Evolutionary conservation across 495 filamentous ascomycete species (phyloP).

Genomic region (Penicillium maclennaniae): DNA sequence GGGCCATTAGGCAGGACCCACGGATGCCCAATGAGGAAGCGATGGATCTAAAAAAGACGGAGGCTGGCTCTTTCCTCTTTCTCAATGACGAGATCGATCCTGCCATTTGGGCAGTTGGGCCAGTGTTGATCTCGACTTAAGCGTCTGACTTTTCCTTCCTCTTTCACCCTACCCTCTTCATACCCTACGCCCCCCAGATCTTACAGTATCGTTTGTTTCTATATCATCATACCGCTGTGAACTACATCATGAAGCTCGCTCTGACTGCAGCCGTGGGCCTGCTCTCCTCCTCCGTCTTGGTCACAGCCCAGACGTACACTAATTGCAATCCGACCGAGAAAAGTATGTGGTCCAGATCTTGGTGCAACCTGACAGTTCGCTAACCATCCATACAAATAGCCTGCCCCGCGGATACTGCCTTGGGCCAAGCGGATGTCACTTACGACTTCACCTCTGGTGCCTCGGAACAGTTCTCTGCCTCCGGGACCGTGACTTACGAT

Average conservation of each 20-base stretch:
- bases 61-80: constrained; percentile 20
- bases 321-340: constrained; percentile 69
- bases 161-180: background rate
- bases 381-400: constrained; percentile 26
- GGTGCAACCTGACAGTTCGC: constrained; percentile 3
- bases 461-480: constrained; percentile 63
- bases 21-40: constrained; percentile 11
- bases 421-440: constrained; percentile 66
- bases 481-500: constrained; percentile 65
- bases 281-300: constrained; percentile 33
- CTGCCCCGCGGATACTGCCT: constrained; percentile 77
- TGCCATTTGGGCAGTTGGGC: background rate
- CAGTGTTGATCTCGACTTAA: constrained; percentile 1
- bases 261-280: constrained; percentile 26
- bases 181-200: background rate
- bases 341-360: constrained; percentile 43
- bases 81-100: constrained; percentile 1
- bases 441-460: constrained; percentile 76
- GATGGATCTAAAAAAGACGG: background rate
- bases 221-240: background rate
- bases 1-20: constrained; percentile 20
- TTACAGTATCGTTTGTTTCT: background rate
- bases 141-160: background rate
- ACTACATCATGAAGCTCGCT: constrained; percentile 28
- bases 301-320: constrained; percentile 69